These are phyloP conservation scores for Phialophora chinensis DNA, from an alignment of 2,329 filamentous ascomycete species.

Conservation along the genomic window DNA sequence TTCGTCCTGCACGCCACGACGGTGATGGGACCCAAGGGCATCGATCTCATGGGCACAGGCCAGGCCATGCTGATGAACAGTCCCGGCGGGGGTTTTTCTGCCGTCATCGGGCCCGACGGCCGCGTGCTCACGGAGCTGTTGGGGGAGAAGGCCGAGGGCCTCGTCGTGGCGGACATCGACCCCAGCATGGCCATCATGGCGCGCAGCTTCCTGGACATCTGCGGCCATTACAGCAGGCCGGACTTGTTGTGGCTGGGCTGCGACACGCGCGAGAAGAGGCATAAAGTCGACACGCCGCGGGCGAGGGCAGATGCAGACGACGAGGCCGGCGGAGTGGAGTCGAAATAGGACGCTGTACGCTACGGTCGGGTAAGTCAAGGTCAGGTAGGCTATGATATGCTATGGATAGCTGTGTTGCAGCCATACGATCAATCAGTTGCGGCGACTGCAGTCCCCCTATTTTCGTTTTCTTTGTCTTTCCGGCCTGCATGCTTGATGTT, in stretches of 20 bases:
- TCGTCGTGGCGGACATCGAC: conserved; percentile 58
- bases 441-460: no score
- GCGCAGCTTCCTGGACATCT: conserved; percentile 54
- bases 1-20: conserved; percentile 62
- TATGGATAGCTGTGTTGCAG: background rate
- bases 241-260: conserved; percentile 58
- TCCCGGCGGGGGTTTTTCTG: conserved; percentile 53
- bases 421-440: no score
- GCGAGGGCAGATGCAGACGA: background rate
- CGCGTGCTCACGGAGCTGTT: conserved; percentile 50
- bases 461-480: no score
- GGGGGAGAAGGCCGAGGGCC: conserved; percentile 50
- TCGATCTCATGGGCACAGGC: conserved; percentile 52
- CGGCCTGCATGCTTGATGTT: no score
- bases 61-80: conserved; percentile 50
- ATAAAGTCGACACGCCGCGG: conserved; percentile 28
- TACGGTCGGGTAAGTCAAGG: background rate
- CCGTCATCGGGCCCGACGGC: conserved; percentile 60
- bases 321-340: background rate
- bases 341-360: background rate
- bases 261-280: conserved; percentile 33
- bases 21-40: conserved; percentile 54
- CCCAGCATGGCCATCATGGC: conserved; percentile 50
- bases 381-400: background rate
- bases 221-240: conserved; percentile 59